Base-by-base conservation (phyloP, 805 yeast species). In the Nakazawaea siamensis region DNA sequence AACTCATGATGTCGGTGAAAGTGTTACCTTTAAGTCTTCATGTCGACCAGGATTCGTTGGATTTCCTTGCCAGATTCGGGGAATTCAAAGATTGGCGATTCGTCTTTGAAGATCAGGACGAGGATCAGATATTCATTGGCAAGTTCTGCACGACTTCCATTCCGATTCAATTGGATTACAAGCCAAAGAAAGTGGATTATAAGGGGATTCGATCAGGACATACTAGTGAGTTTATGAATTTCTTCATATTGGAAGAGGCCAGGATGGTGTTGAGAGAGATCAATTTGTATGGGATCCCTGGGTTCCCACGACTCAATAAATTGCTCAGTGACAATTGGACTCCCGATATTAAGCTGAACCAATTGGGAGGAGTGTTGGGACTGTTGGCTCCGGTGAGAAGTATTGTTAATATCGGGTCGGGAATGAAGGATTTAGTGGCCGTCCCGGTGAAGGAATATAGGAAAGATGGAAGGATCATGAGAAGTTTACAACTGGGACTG, bases 1-100 rank as follows among this genome's bases (percentile, higher is more conserved):
- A 88, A 48, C 51, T 78, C 15, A 58, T 72, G 2, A 41, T 85
- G 30, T 58, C 64, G 18, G 61, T 77, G 1, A 50, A 64, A 4
- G 57, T 85, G 0, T 59, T 82, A 14, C 98, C 98, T 0, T 49
- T 92, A 29, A 63, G 95, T 34, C 55, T 92, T 12, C 86, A 85
- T 51, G 76, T 92, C 29, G 97, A 92, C 54, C 98, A 92, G 53
- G 97, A 90, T 49, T 84, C 97, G 0, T 62, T 87, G 14, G 96
- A 87, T 37, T 88, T 90, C 44, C 46, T 87, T 21, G 72, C 76
- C 0, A 62, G 96, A 24, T 92, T 86, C 57, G 74, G 81, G 23
- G 87, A 78, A 40, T 92, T 92, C 52, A 79, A 74, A 48, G 95
- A 84, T 48, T 45, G 60, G 2, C 57, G 92, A 39, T 82, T 83